Base-by-base conservation (phyloP, 2,329 filamentous ascomycete genomes). In the Monosporascus sp. region DNA sequence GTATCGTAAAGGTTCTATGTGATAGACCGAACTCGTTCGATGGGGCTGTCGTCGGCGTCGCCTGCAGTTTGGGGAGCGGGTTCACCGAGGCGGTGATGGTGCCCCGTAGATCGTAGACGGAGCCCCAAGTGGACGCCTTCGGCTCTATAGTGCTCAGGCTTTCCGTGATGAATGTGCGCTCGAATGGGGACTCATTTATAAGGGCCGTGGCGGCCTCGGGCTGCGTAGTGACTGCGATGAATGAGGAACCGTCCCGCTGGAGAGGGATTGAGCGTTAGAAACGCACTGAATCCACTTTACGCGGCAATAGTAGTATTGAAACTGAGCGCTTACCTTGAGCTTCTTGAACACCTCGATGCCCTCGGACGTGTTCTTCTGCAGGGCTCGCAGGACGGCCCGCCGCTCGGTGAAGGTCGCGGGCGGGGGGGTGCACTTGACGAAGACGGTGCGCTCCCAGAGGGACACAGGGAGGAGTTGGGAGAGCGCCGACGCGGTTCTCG, bases 351-450 rank as follows among this genome's bases (percentile, higher is more conserved):
- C 69, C 41, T 83, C 77, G 45, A 83, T 72, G 2, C 70, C 66
- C 45, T 62, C 55, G 28, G 55, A 51, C 41, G 63, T 57, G 17
- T 55, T 28, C 28, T 53, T 59, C 52, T 81, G 74, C 22, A 84
- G 68, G 28, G 76, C 72, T 44, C 76, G 75, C 37, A 84, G 68
- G 20, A 84, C 72, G 7, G 79, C 79, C 24, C 80, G 78, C 7
- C 81, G 77, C 66, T 84, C 79, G 31, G 74, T 71, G 58, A 84
- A 76, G 47, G 58, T 78, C n/a, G 69, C 61, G 11, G 81, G 81
- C 14, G 74, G 62, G 15, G 81, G 81, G n/a, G 68, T 65, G 20
- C 82, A 80, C 38, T 72, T 73, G 56, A 84, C 60, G 54, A 77
- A 77, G 35, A 84, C 51, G 7, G 66, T 64, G n/a, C 67, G 64